Conservation (phyloP, 495 filamentous ascomycete genomes). For the Trichoderma gamsii region DNA sequence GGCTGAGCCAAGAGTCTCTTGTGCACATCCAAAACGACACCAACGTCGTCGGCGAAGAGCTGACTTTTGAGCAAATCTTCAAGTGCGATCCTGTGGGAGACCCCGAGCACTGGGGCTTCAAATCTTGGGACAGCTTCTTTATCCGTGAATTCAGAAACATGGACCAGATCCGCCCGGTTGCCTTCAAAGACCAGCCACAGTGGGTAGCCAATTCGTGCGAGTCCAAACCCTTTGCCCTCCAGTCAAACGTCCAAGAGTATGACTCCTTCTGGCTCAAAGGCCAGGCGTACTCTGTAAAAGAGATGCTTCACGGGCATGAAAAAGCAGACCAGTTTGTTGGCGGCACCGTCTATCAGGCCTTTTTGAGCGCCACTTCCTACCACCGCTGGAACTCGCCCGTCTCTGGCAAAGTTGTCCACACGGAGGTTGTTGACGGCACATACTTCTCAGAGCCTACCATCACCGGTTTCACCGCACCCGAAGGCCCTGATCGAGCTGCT, state of each 20-base stretch:
- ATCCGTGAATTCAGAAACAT: conserved; percentile 41
- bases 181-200: conserved; percentile 30
- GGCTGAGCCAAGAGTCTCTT: conserved; percentile 41
- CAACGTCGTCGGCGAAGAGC: conserved; percentile 13
- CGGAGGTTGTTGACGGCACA: conserved; percentile 43
- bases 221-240: conserved; percentile 38
- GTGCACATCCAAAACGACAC: conserved; percentile 14
- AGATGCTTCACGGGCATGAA: conserved; percentile 42
- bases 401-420: conserved; percentile 41
- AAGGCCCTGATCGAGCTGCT: conserved; percentile 27
- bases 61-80: conserved; percentile 35
- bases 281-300: conserved; percentile 45
- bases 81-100: conserved; percentile 29
- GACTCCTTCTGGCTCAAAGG: conserved; percentile 55
- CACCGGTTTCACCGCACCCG: conserved; percentile 32
- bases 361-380: conserved; percentile 48
- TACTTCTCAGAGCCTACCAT: conserved; percentile 54
- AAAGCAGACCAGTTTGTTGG: conserved; percentile 39
- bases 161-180: conserved; percentile 45
- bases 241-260: conserved; percentile 27
- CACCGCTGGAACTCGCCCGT: conserved; percentile 56
- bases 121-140: conserved; percentile 62
- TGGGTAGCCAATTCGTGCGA: conserved; percentile 56
- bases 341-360: conserved; percentile 54
- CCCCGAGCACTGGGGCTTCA: conserved; percentile 44